Evolutionary conservation across 2,329 filamentous ascomycete species (phyloP).

Genomic region (Fusarium sarcochroum): DNA sequence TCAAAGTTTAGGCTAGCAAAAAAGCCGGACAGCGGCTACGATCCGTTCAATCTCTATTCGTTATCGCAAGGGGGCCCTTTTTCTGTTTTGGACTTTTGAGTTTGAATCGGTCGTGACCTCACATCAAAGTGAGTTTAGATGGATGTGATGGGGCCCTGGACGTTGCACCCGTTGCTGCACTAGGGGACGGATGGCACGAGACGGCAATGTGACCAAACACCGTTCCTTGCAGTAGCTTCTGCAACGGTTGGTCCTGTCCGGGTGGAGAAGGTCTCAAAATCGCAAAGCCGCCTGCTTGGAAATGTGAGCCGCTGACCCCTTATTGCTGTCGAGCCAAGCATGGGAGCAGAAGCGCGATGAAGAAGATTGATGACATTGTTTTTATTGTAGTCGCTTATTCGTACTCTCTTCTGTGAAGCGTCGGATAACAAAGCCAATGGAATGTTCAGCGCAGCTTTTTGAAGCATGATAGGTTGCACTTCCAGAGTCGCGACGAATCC

Average conservation of each 20-base stretch:
- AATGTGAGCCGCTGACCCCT: constrained; percentile 26
- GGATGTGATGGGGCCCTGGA: constrained; percentile 13
- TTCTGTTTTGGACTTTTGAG: constrained; percentile 39
- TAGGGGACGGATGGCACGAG: constrained; percentile 37
- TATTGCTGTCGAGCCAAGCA: constrained; percentile 21
- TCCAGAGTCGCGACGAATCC: constrained; percentile 11
- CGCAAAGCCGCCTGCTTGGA: constrained; percentile 28
- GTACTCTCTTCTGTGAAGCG: constrained; percentile 4
- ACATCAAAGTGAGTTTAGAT: constrained; percentile 26
- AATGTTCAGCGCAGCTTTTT: constrained; percentile 10
- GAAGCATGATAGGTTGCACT: constrained; percentile 30
- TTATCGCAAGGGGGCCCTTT: constrained; percentile 3
- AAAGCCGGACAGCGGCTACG: constrained; percentile 22
- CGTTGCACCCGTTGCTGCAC: constrained; percentile 22
- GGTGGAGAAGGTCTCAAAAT: constrained; percentile 38
- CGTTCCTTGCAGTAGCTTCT: constrained; percentile 44
- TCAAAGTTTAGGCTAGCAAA: constrained; percentile 7
- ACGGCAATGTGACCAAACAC: constrained; percentile 35
- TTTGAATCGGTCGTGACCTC: constrained; percentile 27
- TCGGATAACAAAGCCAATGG: constrained; percentile 18
- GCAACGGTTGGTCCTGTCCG: constrained; percentile 32
- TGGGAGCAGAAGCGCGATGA: constrained; percentile 5
- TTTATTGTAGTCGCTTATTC: constrained; percentile 11
- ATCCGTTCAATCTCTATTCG: constrained; percentile 30
- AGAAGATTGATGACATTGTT: constrained; percentile 11